These are phyloP conservation scores for Tinospora cordifolia DNA, from an alignment of 164 flowering plant species.

Conservation along the genomic window DNA sequence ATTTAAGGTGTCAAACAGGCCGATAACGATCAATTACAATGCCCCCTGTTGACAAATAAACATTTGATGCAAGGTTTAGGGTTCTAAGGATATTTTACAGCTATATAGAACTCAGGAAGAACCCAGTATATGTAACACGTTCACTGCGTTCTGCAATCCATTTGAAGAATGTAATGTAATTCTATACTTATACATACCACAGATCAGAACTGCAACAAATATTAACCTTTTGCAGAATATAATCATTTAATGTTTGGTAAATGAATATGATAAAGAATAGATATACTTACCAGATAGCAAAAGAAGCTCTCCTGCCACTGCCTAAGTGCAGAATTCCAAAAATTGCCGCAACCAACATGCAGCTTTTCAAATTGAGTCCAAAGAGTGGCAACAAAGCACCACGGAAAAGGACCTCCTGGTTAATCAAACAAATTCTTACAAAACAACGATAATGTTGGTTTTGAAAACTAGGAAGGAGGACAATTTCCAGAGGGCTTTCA, in stretches of 20 bases:
- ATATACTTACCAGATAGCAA: slow-evolving; percentile 62
- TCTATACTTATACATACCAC: not conserved
- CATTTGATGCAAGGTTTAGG: too few species aligned
- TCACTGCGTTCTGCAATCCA: too few species aligned
- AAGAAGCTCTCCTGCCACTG: slow-evolving; percentile 68
- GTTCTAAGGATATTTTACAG: too few species aligned
- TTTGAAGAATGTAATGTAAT: not conserved
- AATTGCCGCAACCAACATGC: slow-evolving; percentile 45
- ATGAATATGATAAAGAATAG: not conserved
- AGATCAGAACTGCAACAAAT: not conserved
- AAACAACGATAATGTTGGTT: not conserved
- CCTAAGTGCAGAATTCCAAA: slow-evolving; percentile 83
- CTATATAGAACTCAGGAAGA: too few species aligned
- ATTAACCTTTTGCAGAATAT: not conserved
- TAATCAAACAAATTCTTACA: not conserved
- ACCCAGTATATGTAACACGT: too few species aligned
- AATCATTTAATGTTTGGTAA: not conserved
- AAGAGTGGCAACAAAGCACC: slow-evolving; percentile 77
- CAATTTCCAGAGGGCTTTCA: not conserved
- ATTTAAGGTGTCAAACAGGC: too few species aligned
- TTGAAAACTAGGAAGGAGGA: not conserved
- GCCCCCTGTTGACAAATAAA: too few species aligned
- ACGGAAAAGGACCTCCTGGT: slow-evolving; percentile 82
- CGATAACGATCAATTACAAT: too few species aligned
- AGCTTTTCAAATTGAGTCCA: slow-evolving; percentile 56